phyloP scores from a whole-genome alignment of 495 filamentous ascomycete genomes.

The Xylaria longipes region DNA sequence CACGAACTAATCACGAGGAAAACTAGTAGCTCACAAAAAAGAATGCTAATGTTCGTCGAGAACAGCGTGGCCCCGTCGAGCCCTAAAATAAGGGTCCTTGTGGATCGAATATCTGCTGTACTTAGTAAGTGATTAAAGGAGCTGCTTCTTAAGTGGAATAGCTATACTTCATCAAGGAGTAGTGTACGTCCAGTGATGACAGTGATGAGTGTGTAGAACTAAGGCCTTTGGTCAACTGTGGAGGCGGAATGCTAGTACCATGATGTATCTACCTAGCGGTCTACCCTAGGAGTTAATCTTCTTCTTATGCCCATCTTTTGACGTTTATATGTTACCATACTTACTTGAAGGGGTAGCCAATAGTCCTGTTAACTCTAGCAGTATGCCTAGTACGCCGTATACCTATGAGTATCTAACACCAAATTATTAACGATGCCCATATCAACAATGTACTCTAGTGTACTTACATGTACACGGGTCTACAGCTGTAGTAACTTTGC shows the following conservation, averaged over 20 bases:
- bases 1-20: neutral
- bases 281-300: no score
- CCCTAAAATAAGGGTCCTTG: slow-evolving; percentile 20
- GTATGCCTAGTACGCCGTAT: neutral
- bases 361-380: no score
- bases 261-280: neutral
- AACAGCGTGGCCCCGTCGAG: neutral
- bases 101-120: neutral
- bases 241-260: neutral
- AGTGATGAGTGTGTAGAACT: neutral
- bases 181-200: neutral
- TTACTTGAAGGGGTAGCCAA: neutral
- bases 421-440: neutral
- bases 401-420: neutral
- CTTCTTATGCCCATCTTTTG: neutral
- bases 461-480: neutral
- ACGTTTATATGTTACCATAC: no score
- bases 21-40: neutral
- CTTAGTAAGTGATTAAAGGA: neutral
- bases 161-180: neutral
- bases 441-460: neutral
- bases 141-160: neutral
- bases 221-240: neutral
- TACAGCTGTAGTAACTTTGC: neutral
- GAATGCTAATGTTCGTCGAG: neutral